Evolutionary conservation across 176 grass and related monocot species (phyloP).

Genomic region (Tillandsia leiboldiana): DNA sequence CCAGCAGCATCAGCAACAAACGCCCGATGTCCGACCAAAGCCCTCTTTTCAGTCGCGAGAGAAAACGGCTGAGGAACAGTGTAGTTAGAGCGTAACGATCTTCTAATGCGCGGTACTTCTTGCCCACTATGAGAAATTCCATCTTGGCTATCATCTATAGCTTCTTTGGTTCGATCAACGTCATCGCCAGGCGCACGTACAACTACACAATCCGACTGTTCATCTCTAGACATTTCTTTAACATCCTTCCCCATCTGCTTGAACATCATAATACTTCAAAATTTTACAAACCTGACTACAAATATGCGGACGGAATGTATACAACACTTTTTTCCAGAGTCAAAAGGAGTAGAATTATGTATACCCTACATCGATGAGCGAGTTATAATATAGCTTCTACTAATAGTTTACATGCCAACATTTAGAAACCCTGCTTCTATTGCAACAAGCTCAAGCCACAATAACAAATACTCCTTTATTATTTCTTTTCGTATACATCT

Average conservation of each 20-base stretch:
- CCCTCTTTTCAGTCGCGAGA: constrained; percentile 48
- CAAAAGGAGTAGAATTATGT: too few relatives aligned
- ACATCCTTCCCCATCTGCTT: constrained; percentile 44
- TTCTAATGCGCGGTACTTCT: constrained; percentile 22
- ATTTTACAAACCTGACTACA: too few relatives aligned
- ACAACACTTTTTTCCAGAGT: too few relatives aligned
- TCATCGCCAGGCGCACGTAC: constrained; percentile 36
- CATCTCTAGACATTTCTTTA: constrained; percentile 48
- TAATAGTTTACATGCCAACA: too few relatives aligned
- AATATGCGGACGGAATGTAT: too few relatives aligned
- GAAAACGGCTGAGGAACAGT: constrained; percentile 49
- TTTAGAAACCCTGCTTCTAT: too few relatives aligned
- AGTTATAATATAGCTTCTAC: too few relatives aligned
- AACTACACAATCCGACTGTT: constrained; percentile 44
- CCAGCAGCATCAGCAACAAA: constrained; percentile 28
- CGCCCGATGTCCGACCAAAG: constrained; percentile 35
- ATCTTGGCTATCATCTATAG: constrained; percentile 34
- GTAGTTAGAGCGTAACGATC: constrained; percentile 29
- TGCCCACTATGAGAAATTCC: constrained; percentile 47
- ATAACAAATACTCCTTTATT: too few relatives aligned
- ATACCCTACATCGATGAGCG: too few relatives aligned
- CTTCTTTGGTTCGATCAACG: constrained; percentile 19
- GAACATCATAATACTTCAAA: constrained; percentile 8
- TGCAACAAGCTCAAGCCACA: too few relatives aligned
- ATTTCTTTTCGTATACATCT: too few relatives aligned